Percentiles rank a stretch among this genome's conserved stretches.
Conservation (phyloP, 306 rosid genomes). For the Senna siamea region DNA sequence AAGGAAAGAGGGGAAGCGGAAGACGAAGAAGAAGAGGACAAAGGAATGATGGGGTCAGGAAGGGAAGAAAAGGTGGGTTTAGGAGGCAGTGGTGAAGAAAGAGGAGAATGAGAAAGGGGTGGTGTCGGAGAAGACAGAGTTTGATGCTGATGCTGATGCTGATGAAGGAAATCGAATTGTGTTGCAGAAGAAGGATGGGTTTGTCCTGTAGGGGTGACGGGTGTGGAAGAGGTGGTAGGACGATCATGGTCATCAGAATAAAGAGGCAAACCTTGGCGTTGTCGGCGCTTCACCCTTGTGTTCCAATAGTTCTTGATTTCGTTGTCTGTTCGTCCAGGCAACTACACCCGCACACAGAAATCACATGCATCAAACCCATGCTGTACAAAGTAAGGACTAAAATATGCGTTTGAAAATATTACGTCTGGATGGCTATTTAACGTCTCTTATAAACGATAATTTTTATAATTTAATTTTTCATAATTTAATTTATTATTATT, state of each 20-base stretch:
- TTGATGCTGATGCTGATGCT: constrained; percentile 6
- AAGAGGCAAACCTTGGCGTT: constrained; percentile 63
- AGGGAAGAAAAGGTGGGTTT: constrained; percentile 28
- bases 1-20: constrained; percentile 37
- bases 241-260: constrained; percentile 44
- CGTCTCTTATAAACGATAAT: too few relatives aligned
- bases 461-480: too few relatives aligned
- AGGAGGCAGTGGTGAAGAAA: constrained; percentile 41
- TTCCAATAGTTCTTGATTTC: constrained; percentile 75
- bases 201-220: constrained; percentile 4
- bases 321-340: constrained; percentile 74
- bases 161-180: constrained; percentile 34
- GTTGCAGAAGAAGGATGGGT: neutral
- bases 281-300: constrained; percentile 62
- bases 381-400: too few relatives aligned
- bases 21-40: constrained; percentile 3
- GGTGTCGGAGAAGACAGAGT: constrained; percentile 36
- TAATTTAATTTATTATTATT: too few relatives aligned
- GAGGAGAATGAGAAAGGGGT: constrained; percentile 41
- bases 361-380: too few relatives aligned
- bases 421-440: too few relatives aligned
- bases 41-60: neutral
- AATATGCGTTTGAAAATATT: too few relatives aligned
- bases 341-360: constrained; percentile 16
- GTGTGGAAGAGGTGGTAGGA: constrained; percentile 19